Conservation (phyloP, 2,329 filamentous ascomycete genomes). For the Daldinia sp. region DNA sequence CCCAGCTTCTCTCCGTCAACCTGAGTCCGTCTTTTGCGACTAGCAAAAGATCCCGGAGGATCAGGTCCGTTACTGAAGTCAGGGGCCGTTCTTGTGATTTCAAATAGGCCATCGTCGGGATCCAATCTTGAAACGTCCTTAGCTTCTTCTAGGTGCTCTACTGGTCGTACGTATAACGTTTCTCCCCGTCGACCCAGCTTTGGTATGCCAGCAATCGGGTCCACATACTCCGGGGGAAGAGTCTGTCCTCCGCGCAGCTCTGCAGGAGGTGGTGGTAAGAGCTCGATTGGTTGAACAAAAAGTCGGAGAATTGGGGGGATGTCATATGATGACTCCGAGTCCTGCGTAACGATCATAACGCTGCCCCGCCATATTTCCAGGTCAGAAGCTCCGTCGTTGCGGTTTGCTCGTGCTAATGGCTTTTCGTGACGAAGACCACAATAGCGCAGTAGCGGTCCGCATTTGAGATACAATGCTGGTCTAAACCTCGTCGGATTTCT, state of each 20-base stretch:
- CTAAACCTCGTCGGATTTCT: slow-evolving; percentile 79
- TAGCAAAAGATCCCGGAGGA: slow-evolving; percentile 65
- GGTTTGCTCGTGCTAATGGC: slow-evolving; percentile 55
- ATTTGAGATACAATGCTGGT: slow-evolving; percentile 86
- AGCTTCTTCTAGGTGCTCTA: slow-evolving; percentile 84
- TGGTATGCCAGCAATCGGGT: slow-evolving; percentile 87
- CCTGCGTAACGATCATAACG: slow-evolving; percentile 94
- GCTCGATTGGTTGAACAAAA: slow-evolving; percentile 87
- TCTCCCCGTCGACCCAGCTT: slow-evolving; percentile 88
- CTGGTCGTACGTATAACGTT: slow-evolving; percentile 87
- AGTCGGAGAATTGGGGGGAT: slow-evolving; percentile 82
- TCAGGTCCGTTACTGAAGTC: slow-evolving; percentile 63
- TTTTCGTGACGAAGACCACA: slow-evolving; percentile 81
- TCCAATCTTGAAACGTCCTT: slow-evolving; percentile 84
- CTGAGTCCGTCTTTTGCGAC: slow-evolving; percentile 63
- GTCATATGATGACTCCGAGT: slow-evolving; percentile 84
- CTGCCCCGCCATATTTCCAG: slow-evolving; percentile 92
- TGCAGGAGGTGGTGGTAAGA: slow-evolving; percentile 81
- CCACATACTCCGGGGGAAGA: slow-evolving; percentile 84
- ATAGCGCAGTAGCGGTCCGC: slow-evolving; percentile 90
- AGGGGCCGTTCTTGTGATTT: slow-evolving; percentile 69
- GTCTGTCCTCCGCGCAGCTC: slow-evolving; percentile 73
- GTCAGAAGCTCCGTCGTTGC: slow-evolving; percentile 58
- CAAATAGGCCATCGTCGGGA: slow-evolving; percentile 85
- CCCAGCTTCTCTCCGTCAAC: slow-evolving; percentile 84